These are phyloP conservation scores for Rhodotorula sp. DNA, from an alignment of 1,284 basidiomycete genomes.

Conservation along the genomic window DNA sequence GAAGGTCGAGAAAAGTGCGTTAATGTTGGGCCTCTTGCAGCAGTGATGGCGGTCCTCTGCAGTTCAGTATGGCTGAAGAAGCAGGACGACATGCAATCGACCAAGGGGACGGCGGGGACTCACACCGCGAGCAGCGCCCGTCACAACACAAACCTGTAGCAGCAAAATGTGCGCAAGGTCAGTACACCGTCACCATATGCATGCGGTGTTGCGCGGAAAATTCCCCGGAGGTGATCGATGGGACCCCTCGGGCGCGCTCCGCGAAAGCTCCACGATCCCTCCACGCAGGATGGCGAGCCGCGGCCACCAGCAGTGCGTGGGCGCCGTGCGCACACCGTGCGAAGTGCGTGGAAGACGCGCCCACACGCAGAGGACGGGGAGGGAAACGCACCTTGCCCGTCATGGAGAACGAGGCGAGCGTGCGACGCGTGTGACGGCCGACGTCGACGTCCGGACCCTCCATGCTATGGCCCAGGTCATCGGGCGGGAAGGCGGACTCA, in stretches of 20 bases:
- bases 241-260: background rate
- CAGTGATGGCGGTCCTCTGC: no score
- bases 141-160: conserved; percentile 75
- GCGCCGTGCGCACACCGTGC: no score
- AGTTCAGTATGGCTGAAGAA: no score
- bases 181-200: no score
- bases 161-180: background rate
- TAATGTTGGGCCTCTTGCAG: background rate
- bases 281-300: no score
- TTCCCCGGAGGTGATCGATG: background rate
- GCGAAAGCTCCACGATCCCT: no score
- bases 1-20: background rate
- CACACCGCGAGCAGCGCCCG: conserved; percentile 83
- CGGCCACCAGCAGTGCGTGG: no score
- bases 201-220: background rate
- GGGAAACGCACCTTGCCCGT: conserved; percentile 34
- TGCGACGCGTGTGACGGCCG: conserved; percentile 43
- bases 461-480: conserved; percentile 34
- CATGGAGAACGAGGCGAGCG: conserved; percentile 46
- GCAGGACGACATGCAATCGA: background rate
- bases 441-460: conserved; percentile 40
- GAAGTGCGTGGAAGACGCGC: background rate
- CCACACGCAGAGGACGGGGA: no score
- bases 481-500: conserved; percentile 23
- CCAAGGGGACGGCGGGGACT: background rate